These are phyloP conservation scores for Neurospora discreta DNA, from an alignment of 495 filamentous ascomycete genomes.

Conservation along the genomic window DNA sequence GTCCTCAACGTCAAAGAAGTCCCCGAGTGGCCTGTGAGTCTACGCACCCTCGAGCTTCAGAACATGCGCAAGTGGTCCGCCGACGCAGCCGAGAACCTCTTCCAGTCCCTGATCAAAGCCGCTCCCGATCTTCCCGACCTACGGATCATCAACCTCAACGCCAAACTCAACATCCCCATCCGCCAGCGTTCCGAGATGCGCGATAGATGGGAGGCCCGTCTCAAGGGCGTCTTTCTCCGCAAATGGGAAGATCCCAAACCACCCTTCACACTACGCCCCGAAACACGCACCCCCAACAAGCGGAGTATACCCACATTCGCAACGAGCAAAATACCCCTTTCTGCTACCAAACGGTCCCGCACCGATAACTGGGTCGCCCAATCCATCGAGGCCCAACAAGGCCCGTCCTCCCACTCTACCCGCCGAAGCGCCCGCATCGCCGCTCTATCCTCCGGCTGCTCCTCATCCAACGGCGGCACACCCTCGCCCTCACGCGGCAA, in stretches of 20 bases:
- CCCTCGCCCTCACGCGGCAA: neutral
- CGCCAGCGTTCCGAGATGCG: constrained; percentile 64
- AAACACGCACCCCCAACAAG: constrained; percentile 4
- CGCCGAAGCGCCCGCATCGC: constrained; percentile 19
- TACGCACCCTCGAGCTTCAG: constrained; percentile 59
- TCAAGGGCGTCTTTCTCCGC: constrained; percentile 56
- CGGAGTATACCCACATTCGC: neutral
- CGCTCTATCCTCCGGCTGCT: constrained; percentile 3
- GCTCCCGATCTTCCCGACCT: constrained; percentile 52
- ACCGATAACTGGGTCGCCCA: neutral
- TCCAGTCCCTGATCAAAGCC: constrained; percentile 60
- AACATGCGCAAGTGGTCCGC: constrained; percentile 61
- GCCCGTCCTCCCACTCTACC: neutral
- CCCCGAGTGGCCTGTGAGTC: constrained; percentile 61
- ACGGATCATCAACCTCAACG: constrained; percentile 55
- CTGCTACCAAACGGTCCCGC: neutral
- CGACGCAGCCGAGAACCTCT: constrained; percentile 57
- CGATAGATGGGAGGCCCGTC: constrained; percentile 54
- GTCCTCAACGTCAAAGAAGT: constrained; percentile 48
- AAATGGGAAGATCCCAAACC: constrained; percentile 38
- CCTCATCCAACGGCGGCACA: constrained; percentile 13
- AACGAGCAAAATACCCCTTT: neutral
- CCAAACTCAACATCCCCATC: constrained; percentile 65
- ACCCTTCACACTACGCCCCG: constrained; percentile 14
- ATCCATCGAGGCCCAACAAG: neutral